Conservation (phyloP, 2,329 filamentous ascomycete species). For the Verticillium klebahnii region DNA sequence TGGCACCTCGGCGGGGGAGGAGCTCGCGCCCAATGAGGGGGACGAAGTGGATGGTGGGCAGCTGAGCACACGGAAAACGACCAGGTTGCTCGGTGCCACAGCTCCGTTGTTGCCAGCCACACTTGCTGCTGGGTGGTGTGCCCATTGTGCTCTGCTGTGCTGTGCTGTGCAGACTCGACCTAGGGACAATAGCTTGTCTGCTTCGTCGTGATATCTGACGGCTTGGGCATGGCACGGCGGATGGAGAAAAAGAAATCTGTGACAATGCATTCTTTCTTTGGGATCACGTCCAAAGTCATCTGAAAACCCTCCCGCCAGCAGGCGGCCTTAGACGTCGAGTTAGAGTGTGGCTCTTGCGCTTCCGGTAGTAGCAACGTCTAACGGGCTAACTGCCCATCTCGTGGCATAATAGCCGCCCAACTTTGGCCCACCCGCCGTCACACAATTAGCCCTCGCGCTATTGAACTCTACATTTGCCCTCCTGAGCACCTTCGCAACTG, state of each 20-base stretch:
- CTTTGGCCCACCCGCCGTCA: neutral
- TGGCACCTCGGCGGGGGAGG: slow-evolving; percentile 5
- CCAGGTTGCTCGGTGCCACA: neutral
- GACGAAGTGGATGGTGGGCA: neutral
- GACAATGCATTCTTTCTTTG: neutral
- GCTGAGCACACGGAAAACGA: neutral
- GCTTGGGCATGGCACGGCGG: neutral
- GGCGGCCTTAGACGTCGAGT: neutral
- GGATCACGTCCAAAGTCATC: neutral
- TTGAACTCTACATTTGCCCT: neutral
- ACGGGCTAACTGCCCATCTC: neutral
- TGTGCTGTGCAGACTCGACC: neutral
- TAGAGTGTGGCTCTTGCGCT: neutral
- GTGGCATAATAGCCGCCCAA: neutral
- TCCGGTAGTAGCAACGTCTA: neutral
- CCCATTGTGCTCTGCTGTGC: neutral
- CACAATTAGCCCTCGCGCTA: slow-evolving; percentile 3
- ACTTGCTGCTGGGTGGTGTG: neutral
- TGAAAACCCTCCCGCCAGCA: too few species aligned
- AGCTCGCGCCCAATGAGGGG: slow-evolving; percentile 14
- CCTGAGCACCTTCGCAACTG: slow-evolving; percentile 5
- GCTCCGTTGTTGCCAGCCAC: neutral
- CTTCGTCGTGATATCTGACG: neutral
- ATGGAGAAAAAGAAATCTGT: neutral
- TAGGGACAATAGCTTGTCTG: neutral